Evolutionary conservation across 108 stramenopile species (phyloP), one percentile per base, ranked within the genome.

Genomic region (Aureococcus anophagefferens): DNA sequence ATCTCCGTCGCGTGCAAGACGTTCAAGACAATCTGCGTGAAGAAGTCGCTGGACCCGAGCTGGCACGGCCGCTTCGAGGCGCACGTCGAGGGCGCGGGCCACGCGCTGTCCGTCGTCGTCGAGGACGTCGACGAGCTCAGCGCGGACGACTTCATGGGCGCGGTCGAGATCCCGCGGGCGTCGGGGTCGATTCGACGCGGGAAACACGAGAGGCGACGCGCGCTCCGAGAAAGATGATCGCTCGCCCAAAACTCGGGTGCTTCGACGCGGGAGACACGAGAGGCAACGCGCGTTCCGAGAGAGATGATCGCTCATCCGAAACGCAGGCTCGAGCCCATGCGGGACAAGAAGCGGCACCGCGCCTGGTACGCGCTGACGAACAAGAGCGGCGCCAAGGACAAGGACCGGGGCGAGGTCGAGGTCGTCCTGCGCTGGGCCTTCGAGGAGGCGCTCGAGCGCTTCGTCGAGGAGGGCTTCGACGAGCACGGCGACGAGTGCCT

Each of bases 341-440:
- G 7, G 21, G 51, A 71, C 70, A n/a, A 35, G 7, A 29, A 31
- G 33, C 62, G 63, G n/a, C 62, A 64, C 63, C 62, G 70, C 4
- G 36, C 35, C 35, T 71, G 70, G 70, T 33, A 71, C 63, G 62
- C 70, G 4, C 36, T 71, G 29, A 17, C 28, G 35, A 34, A 35
- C 14, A 51, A 70, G 36, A 36, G 46, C 59, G 69, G 37, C 11
- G 59, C 21, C 51, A 37, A 68, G 16, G 68, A 30, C 25, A 59
- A 59, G 51, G 25, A 16, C 25, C 17, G 25, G 25, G 51, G 51
- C 25, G 51, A 59, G 51, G 51, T 59, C 21, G 51, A 59, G 25
- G 3, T 59, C 25, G 51, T 59, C 1, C 3, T 59, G 0, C 17
- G 51, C 21, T 59, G 51, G 51, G 51, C 13, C 51, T 28, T 9